Evolutionary conservation across 208 protist genomes (phyloP).

Genomic region (Crithidia bombi): DNA sequence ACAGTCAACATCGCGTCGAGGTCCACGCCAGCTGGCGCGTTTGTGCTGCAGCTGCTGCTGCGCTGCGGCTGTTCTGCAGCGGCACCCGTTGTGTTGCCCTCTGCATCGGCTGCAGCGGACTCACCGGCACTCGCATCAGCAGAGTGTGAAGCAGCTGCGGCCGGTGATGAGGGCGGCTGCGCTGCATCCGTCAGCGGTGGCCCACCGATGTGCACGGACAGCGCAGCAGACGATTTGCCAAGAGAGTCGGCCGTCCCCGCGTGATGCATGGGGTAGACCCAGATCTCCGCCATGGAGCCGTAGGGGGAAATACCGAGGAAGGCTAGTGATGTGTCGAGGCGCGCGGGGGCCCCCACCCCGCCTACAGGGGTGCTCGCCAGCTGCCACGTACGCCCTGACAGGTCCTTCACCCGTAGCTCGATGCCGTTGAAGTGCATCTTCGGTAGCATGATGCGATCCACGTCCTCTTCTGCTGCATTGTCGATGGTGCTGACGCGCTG

Average conservation of each 20-base stretch:
- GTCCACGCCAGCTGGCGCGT: slow-evolving; percentile 5
- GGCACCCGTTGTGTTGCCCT: not conserved
- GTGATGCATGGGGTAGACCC: slow-evolving; percentile 6
- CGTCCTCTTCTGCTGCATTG: not conserved
- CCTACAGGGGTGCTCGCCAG: slow-evolving; percentile 16
- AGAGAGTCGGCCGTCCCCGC: not conserved
- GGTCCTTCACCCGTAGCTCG: slow-evolving; percentile 11
- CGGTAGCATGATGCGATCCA: slow-evolving; percentile 1
- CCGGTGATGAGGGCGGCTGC: no score
- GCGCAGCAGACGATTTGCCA: not conserved
- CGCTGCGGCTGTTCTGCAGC: not conserved
- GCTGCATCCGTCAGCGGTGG: not conserved
- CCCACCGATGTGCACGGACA: not conserved
- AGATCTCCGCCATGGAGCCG: slow-evolving; percentile 13
- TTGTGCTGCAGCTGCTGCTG: not conserved
- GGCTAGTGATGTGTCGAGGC: not conserved
- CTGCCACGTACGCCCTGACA: slow-evolving; percentile 14
- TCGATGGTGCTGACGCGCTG: not conserved
- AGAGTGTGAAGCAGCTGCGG: not conserved
- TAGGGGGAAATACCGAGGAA: slow-evolving; percentile 25
- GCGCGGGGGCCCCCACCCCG: not conserved
- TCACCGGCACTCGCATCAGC: not conserved
- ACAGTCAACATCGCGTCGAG: slow-evolving; percentile 22
- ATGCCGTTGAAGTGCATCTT: slow-evolving; percentile 25
- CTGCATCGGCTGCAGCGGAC: not conserved